A percentile compares a stretch with the other conserved stretches of the same genome.
phyloP scores from a whole-genome alignment of 305 asterid genomes.

The Euphrasia arctica region DNA sequence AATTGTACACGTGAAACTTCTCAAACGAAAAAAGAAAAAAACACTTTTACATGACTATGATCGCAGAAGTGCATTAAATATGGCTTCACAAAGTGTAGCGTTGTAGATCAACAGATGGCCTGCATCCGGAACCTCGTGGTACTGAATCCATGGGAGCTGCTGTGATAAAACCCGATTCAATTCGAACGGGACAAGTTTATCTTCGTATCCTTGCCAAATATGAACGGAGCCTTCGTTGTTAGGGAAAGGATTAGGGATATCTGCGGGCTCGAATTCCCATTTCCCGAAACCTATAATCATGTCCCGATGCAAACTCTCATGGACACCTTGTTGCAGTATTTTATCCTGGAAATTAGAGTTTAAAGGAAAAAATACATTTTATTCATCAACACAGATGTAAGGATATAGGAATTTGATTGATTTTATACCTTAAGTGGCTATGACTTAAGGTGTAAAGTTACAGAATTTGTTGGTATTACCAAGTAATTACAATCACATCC shows the following conservation, averaged over 20 bases:
- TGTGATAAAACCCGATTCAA: slow-evolving; percentile 47
- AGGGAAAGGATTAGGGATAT: slow-evolving; percentile 57
- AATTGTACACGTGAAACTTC: neutral
- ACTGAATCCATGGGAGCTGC: slow-evolving; percentile 67
- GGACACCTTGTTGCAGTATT: slow-evolving; percentile 59
- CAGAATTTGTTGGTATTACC: neutral
- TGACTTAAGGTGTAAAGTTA: no score
- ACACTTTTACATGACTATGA: slow-evolving; percentile 10
- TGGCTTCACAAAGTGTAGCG: slow-evolving; percentile 46
- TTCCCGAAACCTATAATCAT: slow-evolving; percentile 43
- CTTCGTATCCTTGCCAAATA: slow-evolving; percentile 78
- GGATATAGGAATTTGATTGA: no score
- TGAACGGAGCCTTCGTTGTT: slow-evolving; percentile 62
- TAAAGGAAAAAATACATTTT: neutral
- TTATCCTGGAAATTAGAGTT: slow-evolving; percentile 46
- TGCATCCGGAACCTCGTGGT: slow-evolving; percentile 67
- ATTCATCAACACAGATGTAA: neutral
- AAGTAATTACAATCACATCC: neutral
- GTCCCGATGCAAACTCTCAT: slow-evolving; percentile 64
- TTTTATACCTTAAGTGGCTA: no score
- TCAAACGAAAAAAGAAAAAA: neutral
- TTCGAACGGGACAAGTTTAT: slow-evolving; percentile 43
- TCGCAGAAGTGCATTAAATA: slow-evolving; percentile 46
- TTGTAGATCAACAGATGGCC: slow-evolving; percentile 62
- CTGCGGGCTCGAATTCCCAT: slow-evolving; percentile 73